These are phyloP conservation scores for Casuarina glauca DNA, from an alignment of 306 rosid species.

Conservation along the genomic window DNA sequence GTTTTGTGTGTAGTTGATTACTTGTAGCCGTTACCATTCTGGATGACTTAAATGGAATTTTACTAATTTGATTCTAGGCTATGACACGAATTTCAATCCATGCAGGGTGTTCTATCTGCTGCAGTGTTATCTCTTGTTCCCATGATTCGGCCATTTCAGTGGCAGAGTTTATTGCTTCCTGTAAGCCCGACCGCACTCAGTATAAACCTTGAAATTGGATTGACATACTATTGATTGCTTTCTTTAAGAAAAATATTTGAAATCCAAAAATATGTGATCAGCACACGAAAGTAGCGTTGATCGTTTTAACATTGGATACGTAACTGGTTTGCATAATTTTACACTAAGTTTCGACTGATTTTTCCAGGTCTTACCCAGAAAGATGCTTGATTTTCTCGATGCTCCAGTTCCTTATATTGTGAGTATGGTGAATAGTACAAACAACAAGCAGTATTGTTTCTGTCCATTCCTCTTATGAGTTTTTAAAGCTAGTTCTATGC, in stretches of 20 bases:
- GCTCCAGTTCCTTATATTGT: slow-evolving; percentile 98
- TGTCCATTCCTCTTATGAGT: background rate
- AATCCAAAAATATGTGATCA: background rate
- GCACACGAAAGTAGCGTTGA: background rate
- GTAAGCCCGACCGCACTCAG: slow-evolving; percentile 51
- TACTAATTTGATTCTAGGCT: slow-evolving; percentile 10
- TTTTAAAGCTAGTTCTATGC: background rate
- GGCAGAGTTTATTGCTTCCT: slow-evolving; percentile 96
- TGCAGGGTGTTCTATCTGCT: slow-evolving; percentile 91
- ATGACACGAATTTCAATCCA: slow-evolving; percentile 40
- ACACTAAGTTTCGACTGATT: slow-evolving; percentile 31
- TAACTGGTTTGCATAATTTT: background rate
- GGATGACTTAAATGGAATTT: slow-evolving; percentile 5
- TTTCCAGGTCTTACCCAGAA: slow-evolving; percentile 78
- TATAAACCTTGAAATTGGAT: background rate
- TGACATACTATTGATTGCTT: background rate
- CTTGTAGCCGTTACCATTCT: slow-evolving; percentile 17
- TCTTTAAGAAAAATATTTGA: background rate
- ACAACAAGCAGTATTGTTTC: background rate
- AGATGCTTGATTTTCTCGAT: slow-evolving; percentile 87
- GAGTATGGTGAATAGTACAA: slow-evolving; percentile 29
- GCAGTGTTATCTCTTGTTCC: slow-evolving; percentile 73
- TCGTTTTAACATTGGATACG: background rate
- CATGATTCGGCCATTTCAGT: slow-evolving; percentile 91
- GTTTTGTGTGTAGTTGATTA: slow-evolving; percentile 15